These are phyloP conservation scores for Pleomassaria siparia DNA, from an alignment of 2,329 filamentous ascomycete genomes.

Conservation along the genomic window DNA sequence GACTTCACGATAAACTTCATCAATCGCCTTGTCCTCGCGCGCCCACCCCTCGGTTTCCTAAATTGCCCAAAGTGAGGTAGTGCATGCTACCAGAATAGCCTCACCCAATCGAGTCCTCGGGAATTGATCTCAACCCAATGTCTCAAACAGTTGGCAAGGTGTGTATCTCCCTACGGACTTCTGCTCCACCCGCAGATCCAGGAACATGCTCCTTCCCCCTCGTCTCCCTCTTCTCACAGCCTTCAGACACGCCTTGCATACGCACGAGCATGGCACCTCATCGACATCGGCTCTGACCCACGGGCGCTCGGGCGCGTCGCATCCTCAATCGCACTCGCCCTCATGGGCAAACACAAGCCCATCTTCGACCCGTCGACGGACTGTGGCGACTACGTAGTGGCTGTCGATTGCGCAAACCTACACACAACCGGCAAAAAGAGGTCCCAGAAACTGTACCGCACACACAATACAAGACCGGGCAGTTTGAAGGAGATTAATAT, in stretches of 20 bases:
- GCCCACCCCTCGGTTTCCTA: not conserved
- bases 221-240: slow-evolving; percentile 8
- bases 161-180: slow-evolving; percentile 40
- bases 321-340: slow-evolving; percentile 77
- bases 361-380: slow-evolving; percentile 97
- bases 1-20: slow-evolving; percentile 3
- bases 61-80: not conserved
- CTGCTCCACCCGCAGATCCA: slow-evolving; percentile 10
- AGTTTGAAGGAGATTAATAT: slow-evolving; percentile 86
- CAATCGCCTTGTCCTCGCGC: not conserved
- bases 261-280: slow-evolving; percentile 91
- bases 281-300: slow-evolving; percentile 67
- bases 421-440: slow-evolving; percentile 90
- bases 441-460: slow-evolving; percentile 93
- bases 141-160: slow-evolving; percentile 79
- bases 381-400: slow-evolving; percentile 98
- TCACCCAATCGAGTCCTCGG: slow-evolving; percentile 4
- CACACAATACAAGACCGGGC: slow-evolving; percentile 88
- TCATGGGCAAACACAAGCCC: slow-evolving; percentile 99
- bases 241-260: slow-evolving; percentile 89
- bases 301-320: slow-evolving; percentile 89
- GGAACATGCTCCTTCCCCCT: not conserved
- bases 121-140: slow-evolving; percentile 55
- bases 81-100: slow-evolving; percentile 2
- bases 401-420: slow-evolving; percentile 82